These are phyloP conservation scores for Radiomyces spectabilis DNA, from an alignment of 192 early-diverging fungal species.

Conservation along the genomic window DNA sequence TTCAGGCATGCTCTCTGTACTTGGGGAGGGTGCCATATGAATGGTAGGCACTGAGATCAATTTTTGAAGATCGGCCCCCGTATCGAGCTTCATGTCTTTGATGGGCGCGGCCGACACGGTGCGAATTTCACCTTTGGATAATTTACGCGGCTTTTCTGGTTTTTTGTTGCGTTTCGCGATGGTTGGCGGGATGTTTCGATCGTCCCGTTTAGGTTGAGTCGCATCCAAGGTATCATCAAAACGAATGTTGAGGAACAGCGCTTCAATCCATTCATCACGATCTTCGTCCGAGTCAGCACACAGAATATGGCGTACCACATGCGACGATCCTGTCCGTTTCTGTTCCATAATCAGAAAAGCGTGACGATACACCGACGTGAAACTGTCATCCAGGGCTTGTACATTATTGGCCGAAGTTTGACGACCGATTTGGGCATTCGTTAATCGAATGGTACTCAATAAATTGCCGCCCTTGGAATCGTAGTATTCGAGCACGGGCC, in stretches of 20 bases:
- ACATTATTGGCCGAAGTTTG: constrained; percentile 28
- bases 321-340: constrained; percentile 34
- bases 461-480: constrained; percentile 69
- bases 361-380: constrained; percentile 52
- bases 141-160: too few species aligned
- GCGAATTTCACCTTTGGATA: constrained; percentile 23
- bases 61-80: too few species aligned
- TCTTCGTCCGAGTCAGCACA: constrained; percentile 86
- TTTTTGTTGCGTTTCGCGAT: too few species aligned
- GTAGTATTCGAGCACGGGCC: constrained; percentile 69
- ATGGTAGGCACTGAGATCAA: too few species aligned
- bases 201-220: too few species aligned
- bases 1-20: too few species aligned
- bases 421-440: constrained; percentile 61
- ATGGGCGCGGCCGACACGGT: constrained; percentile 19
- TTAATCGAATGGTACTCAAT: constrained; percentile 65
- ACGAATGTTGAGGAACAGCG: constrained; percentile 40
- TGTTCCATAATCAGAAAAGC: constrained; percentile 85
- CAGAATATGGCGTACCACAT: constrained; percentile 65
- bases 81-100: too few species aligned
- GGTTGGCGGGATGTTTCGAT: too few species aligned
- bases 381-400: constrained; percentile 18
- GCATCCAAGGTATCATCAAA: too few species aligned
- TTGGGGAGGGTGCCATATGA: too few species aligned
- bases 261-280: constrained; percentile 86